phyloP scores from a whole-genome alignment of 768 basidiomycete genomes.

The Boletellus ananas region DNA sequence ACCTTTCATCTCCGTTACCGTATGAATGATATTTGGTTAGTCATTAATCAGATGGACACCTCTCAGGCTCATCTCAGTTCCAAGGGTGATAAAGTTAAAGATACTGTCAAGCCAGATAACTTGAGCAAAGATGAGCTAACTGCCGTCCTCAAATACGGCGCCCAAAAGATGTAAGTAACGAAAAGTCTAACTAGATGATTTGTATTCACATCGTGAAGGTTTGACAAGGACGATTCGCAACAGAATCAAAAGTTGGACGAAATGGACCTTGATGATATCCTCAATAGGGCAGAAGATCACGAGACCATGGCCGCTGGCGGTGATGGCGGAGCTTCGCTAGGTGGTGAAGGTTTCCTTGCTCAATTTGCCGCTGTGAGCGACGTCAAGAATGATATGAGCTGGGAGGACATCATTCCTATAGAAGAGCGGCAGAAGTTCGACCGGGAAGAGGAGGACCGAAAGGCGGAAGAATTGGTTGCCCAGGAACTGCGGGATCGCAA shows the following conservation, averaged over 20 bases:
- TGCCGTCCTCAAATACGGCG: conserved; percentile 97
- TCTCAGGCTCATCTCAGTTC: conserved; percentile 93
- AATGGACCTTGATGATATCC: conserved; percentile 98
- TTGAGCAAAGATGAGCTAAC: conserved; percentile 95
- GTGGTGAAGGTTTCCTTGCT: conserved; percentile 94
- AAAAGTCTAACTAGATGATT: conserved; percentile 4
- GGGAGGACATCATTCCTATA: conserved; percentile 98
- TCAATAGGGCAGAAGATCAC: conserved; percentile 94
- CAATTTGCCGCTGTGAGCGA: conserved; percentile 96
- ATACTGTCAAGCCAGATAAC: conserved; percentile 72
- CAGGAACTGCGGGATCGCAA: conserved; percentile 74
- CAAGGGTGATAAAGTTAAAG: conserved; percentile 62
- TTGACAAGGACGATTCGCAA: conserved; percentile 92
- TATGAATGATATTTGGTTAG: conserved; percentile 39
- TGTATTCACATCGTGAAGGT: conserved; percentile 47
- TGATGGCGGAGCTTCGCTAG: conserved; percentile 89
- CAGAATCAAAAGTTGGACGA: conserved; percentile 97
- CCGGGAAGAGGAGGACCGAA: conserved; percentile 71
- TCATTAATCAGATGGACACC: conserved; percentile 99
- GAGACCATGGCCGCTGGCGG: conserved; percentile 83
- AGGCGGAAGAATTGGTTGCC: conserved; percentile 65
- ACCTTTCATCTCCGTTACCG: conserved; percentile 11
- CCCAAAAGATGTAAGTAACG: conserved; percentile 83
- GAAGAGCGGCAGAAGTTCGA: conserved; percentile 86
- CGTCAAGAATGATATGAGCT: conserved; percentile 96